phyloP scores from a whole-genome alignment of 345 rosid genomes.

The Eucalyptus tenuipes region DNA sequence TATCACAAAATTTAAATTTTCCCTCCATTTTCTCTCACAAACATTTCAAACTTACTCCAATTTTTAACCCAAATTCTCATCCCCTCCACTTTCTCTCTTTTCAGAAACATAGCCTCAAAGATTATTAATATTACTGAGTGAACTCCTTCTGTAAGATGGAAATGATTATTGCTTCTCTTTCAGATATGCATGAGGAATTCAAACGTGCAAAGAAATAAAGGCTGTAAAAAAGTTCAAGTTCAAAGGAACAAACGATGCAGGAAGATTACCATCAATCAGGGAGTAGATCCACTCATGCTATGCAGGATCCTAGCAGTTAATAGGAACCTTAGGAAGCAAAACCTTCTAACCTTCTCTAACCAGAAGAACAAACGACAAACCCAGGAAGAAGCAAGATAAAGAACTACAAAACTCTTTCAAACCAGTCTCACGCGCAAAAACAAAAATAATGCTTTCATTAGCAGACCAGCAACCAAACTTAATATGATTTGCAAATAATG shows the following conservation, averaged over 20 bases:
- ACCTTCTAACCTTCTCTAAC: neutral
- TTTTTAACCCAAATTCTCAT: neutral
- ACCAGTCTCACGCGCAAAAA: neutral
- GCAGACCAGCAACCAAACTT: neutral
- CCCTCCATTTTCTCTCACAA: neutral
- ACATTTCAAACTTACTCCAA: neutral
- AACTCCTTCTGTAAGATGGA: neutral
- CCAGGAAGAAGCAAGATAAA: neutral
- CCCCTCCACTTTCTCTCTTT: neutral
- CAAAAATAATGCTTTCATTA: neutral
- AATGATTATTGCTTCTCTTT: neutral
- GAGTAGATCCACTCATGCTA: neutral
- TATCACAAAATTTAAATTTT: neutral
- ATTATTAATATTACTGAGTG: neutral
- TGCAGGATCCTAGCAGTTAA: neutral
- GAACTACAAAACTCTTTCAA: neutral
- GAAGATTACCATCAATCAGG: neutral
- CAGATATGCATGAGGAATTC: neutral
- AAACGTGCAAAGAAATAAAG: neutral
- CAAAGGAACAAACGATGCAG: neutral
- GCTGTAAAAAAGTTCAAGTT: neutral
- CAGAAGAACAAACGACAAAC: neutral
- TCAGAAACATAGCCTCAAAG: neutral
- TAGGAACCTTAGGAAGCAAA: neutral
- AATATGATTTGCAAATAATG: neutral